phyloP scores from a whole-genome alignment of 257 asterid genomes.

The Linaria vulgaris region DNA sequence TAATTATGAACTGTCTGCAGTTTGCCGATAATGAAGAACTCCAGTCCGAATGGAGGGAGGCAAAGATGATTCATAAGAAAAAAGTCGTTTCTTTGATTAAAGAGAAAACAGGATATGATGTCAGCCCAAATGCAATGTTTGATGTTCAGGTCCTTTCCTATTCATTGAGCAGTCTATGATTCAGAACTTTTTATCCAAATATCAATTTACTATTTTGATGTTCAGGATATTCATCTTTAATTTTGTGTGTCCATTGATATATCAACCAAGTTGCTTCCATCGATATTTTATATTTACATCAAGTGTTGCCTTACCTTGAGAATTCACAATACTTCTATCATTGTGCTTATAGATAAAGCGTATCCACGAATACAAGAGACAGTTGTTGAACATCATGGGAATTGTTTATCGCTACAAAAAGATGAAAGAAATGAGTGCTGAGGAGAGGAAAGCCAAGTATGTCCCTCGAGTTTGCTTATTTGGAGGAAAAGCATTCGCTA shows the following conservation, averaged over 20 bases:
- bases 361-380: slow-evolving; percentile 63
- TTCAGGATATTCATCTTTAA: background rate
- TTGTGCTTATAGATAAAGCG: slow-evolving; percentile 45
- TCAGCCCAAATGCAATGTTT: slow-evolving; percentile 62
- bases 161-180: slow-evolving; percentile 1
- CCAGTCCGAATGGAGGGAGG: slow-evolving; percentile 56
- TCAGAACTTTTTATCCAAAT: background rate
- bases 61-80: slow-evolving; percentile 47
- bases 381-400: slow-evolving; percentile 52
- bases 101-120: slow-evolving; percentile 55
- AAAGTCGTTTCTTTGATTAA: slow-evolving; percentile 46
- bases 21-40: slow-evolving; percentile 53
- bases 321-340: background rate
- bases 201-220: background rate
- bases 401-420: slow-evolving; percentile 57
- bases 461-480: slow-evolving; percentile 64
- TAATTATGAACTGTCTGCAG: slow-evolving; percentile 33
- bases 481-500: slow-evolving; percentile 63
- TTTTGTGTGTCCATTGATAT: no score
- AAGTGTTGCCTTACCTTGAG: background rate
- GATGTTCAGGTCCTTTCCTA: slow-evolving; percentile 50
- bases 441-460: slow-evolving; percentile 43
- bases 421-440: slow-evolving; percentile 56
- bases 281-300: background rate
- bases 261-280: background rate